These are phyloP conservation scores for Dicorynia guianensis DNA, from an alignment of 306 rosid genomes.

Conservation along the genomic window DNA sequence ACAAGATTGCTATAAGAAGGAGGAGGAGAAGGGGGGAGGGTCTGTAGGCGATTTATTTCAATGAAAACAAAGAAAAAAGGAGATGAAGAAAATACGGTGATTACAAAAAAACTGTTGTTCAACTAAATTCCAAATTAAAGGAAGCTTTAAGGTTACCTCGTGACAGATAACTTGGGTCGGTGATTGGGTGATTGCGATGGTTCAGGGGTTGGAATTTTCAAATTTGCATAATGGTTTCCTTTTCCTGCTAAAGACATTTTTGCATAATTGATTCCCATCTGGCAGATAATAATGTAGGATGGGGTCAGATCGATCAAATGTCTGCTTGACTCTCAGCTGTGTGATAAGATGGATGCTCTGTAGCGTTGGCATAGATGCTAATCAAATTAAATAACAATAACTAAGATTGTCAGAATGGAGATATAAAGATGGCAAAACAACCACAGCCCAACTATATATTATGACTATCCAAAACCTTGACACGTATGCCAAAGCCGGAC, in stretches of 20 bases:
- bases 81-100: neutral
- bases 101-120: slow-evolving; percentile 18
- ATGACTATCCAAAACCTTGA: slow-evolving; percentile 39
- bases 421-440: slow-evolving; percentile 34
- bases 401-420: slow-evolving; percentile 16
- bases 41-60: too few relatives aligned
- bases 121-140: neutral
- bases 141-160: too few relatives aligned
- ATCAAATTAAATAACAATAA: slow-evolving; percentile 23
- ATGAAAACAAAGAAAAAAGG: too few relatives aligned
- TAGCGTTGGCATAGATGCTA: slow-evolving; percentile 14
- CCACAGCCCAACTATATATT: slow-evolving; percentile 41
- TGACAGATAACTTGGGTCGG: too few relatives aligned
- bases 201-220: too few relatives aligned
- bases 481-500: too few relatives aligned
- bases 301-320: slow-evolving; percentile 45
- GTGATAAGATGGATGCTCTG: slow-evolving; percentile 36
- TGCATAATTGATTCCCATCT: slow-evolving; percentile 45
- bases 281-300: slow-evolving; percentile 42
- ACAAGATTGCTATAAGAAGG: too few relatives aligned
- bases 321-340: slow-evolving; percentile 31
- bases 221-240: neutral
- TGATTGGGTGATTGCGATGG: too few relatives aligned
- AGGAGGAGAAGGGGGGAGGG: too few relatives aligned
- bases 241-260: slow-evolving; percentile 32